Base-by-base conservation (phyloP, 208 protist species). In the Acanthamoeba divionensis region DNA sequence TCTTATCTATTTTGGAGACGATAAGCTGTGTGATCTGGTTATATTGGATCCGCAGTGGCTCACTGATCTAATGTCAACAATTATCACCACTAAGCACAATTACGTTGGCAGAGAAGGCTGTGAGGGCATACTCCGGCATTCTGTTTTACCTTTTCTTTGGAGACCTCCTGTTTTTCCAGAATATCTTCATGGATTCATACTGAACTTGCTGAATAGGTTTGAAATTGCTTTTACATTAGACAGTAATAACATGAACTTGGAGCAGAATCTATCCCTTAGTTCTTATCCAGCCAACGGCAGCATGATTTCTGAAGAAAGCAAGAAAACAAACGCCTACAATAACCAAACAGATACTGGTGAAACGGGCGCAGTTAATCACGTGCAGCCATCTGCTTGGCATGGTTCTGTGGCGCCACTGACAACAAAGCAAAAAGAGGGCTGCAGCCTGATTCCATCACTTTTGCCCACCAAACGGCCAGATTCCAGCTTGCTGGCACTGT, bases 51-150 rank as follows among this genome's bases (percentile, higher is more conserved):
- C 77, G 33, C 77, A 86, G 77, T 86, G 77, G 77, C 54, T 86
- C 33, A 65, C 77, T 33, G 31, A 60, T 38, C 54, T 86, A 21
- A 86, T 86, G 77, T 21, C 52, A 5, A 86, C 52, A 15, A 86
- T 86, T 55, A 86, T 86, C 52, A 86, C 77, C 13, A 86, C 77
- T 44, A 86, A 86, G 52, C 77, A 86, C 52, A 86, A 86, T 44
- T 86, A 86, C 54, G 36, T 60, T 4, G 54, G 54, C 12, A 29
- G 54, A n/a, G 69, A 80, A 48, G 69, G 69, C 33, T 80, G 57
- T 48, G 77, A 86, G 29, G 77, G 77, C 48, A 65, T 86, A 8
- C 77, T 86, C 33, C 77, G 66, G 36, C 77, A 86, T 55, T 62
- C 77, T 12, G 47, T 65, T n/a, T 55, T 86, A 38, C 77, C 77